Conservation (phyloP, 2,329 filamentous ascomycete genomes). For the Fusarium buharicum region DNA sequence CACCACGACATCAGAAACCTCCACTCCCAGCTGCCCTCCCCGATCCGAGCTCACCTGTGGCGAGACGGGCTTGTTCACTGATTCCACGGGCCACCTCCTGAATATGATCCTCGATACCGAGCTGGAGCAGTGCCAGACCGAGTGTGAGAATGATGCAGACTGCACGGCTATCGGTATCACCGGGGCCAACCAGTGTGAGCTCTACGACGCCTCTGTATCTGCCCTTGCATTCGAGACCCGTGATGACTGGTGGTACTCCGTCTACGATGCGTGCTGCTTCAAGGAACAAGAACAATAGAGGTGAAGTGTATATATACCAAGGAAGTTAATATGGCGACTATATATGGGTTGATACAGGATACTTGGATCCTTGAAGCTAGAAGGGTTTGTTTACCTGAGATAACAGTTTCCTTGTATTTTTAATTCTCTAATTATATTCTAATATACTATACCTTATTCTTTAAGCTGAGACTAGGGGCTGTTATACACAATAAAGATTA, state of each 20-base stretch:
- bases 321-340: slow-evolving; percentile 1
- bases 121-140: slow-evolving; percentile 14
- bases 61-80: slow-evolving; percentile 8
- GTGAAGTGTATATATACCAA: background rate
- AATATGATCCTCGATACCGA: background rate
- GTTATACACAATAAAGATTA: too few species aligned
- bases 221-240: slow-evolving; percentile 7
- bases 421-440: slow-evolving; percentile 19
- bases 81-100: slow-evolving; percentile 4
- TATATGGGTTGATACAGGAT: slow-evolving; percentile 4
- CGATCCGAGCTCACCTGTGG: slow-evolving; percentile 16
- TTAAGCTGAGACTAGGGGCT: too few species aligned
- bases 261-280: slow-evolving; percentile 33
- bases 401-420: background rate
- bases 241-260: slow-evolving; percentile 9
- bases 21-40: slow-evolving; percentile 13
- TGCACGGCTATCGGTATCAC: slow-evolving; percentile 30
- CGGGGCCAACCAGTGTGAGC: slow-evolving; percentile 23
- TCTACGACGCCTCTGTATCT: slow-evolving; percentile 20
- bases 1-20: slow-evolving; percentile 14
- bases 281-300: background rate
- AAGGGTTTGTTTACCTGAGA: background rate
- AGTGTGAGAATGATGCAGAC: slow-evolving; percentile 5
- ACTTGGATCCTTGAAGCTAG: background rate
- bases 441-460: too few species aligned